These are phyloP conservation scores for Dipodascopsis tothii DNA, from an alignment of 805 yeast species.

Conservation along the genomic window DNA sequence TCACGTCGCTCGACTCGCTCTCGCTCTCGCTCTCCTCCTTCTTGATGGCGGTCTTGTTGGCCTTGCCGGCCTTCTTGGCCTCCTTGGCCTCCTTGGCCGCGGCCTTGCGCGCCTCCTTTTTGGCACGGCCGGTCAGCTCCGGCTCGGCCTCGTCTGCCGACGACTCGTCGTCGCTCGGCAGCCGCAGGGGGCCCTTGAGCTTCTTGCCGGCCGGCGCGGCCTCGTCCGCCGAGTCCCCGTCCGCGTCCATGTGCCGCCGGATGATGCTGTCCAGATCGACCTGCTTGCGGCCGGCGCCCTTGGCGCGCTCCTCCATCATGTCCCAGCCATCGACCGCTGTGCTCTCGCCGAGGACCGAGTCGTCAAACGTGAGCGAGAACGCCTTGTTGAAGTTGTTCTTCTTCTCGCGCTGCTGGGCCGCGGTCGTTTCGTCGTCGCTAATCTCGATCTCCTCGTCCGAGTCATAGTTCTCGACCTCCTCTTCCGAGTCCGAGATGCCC, in stretches of 20 bases:
- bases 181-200: slow-evolving; percentile 27
- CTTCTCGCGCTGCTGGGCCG: slow-evolving; percentile 11
- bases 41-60: slow-evolving; percentile 33
- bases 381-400: slow-evolving; percentile 1
- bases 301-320: slow-evolving; percentile 44
- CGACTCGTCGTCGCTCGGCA: slow-evolving; percentile 22
- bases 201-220: slow-evolving; percentile 18
- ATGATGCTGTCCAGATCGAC: slow-evolving; percentile 86
- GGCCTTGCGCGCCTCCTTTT: slow-evolving; percentile 26
- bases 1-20: slow-evolving; percentile 31
- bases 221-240: slow-evolving; percentile 33
- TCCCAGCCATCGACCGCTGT: slow-evolving; percentile 74
- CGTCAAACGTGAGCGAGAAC: slow-evolving; percentile 63
- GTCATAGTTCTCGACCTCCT: slow-evolving; percentile 15
- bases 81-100: slow-evolving; percentile 21
- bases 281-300: slow-evolving; percentile 37
- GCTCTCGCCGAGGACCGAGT: slow-evolving; percentile 46
- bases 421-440: slow-evolving; percentile 7
- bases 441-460: slow-evolving; percentile 15
- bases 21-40: slow-evolving; percentile 31
- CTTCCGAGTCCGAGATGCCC: slow-evolving; percentile 20
- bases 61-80: slow-evolving; percentile 27
- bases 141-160: slow-evolving; percentile 28
- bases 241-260: slow-evolving; percentile 72
- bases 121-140: slow-evolving; percentile 29